Evolutionary conservation across 495 filamentous ascomycete species (phyloP).

Genomic region (Amniculicola lignicola): DNA sequence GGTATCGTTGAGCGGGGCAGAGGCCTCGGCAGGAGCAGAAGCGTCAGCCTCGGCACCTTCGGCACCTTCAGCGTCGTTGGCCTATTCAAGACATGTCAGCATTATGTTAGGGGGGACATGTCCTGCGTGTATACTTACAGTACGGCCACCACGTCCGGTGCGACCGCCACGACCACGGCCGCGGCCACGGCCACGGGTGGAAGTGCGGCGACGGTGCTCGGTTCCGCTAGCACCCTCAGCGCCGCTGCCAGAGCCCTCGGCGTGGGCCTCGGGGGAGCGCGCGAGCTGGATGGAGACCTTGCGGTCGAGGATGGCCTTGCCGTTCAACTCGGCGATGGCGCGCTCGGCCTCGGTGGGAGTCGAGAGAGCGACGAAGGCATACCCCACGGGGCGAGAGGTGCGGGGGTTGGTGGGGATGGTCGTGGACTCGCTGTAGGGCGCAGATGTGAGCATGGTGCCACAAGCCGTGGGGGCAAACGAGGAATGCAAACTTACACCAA

Average conservation of each 20-base stretch:
- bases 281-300: constrained; percentile 99
- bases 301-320: constrained; percentile 92
- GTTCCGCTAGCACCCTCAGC: constrained; percentile 65
- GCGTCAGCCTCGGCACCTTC: constrained; percentile 34
- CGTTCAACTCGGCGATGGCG: constrained; percentile 89
- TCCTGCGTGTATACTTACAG: constrained; percentile 53
- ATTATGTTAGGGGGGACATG: not conserved
- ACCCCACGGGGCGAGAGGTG: constrained; percentile 95
- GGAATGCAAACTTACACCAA: constrained; percentile 75
- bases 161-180: constrained; percentile 69
- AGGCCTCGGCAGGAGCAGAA: constrained; percentile 44
- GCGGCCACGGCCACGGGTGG: constrained; percentile 44
- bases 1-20: constrained; percentile 55
- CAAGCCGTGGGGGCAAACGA: too few relatives aligned
- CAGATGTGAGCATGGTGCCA: too few relatives aligned
- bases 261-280: constrained; percentile 87
- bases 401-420: constrained; percentile 99
- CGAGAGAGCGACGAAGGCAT: constrained; percentile 96
- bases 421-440: constrained; percentile 90
- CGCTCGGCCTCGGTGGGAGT: constrained; percentile 91
- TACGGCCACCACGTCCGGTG: constrained; percentile 72
- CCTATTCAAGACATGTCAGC: constrained; percentile 10
- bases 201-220: constrained; percentile 50
- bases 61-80: constrained; percentile 36
- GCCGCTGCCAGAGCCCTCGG: constrained; percentile 56